Percentiles rank a stretch among this genome's conserved stretches.
Conservation (phyloP, 23 red algal genomes). For the Gracilaria caudata region DNA sequence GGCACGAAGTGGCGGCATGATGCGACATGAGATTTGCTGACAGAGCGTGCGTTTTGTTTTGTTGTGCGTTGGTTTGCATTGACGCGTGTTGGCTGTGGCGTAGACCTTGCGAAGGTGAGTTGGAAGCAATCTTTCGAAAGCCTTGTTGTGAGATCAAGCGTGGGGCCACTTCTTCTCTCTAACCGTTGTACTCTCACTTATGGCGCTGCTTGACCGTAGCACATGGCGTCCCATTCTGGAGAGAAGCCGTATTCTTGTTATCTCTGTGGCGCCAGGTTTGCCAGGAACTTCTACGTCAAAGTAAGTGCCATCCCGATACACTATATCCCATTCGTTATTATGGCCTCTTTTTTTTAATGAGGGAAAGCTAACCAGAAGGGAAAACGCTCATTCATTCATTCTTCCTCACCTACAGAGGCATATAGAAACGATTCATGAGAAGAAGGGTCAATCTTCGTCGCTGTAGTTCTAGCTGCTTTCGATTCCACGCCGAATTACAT, state of each 20-base stretch:
- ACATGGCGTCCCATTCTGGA: conserved; percentile 51
- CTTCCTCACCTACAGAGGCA: conserved; percentile 11
- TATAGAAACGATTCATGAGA: conserved; percentile 46
- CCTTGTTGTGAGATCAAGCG: background rate
- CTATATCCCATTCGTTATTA: background rate
- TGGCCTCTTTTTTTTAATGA: too few relatives aligned
- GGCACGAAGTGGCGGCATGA: too few relatives aligned
- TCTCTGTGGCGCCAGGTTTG: conserved; percentile 48
- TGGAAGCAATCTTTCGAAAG: background rate
- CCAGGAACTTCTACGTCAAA: conserved; percentile 59
- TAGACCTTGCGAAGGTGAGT: conserved; percentile 46
- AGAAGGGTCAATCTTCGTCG: background rate
- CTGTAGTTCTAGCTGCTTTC: background rate
- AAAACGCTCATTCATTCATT: too few relatives aligned
- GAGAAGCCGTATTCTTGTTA: conserved; percentile 48
- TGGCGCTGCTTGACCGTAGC: conserved; percentile 4
- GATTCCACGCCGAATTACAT: background rate
- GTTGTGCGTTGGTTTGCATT: background rate
- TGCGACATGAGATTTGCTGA: too few relatives aligned
- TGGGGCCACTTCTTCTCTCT: background rate
- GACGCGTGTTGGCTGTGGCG: background rate
- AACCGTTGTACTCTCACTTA: background rate
- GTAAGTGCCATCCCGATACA: background rate
- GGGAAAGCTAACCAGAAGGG: too few relatives aligned
- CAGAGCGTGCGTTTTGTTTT: background rate